These are phyloP conservation scores for Logfia minima DNA, from an alignment of 129 eudicot species.

Conservation along the genomic window DNA sequence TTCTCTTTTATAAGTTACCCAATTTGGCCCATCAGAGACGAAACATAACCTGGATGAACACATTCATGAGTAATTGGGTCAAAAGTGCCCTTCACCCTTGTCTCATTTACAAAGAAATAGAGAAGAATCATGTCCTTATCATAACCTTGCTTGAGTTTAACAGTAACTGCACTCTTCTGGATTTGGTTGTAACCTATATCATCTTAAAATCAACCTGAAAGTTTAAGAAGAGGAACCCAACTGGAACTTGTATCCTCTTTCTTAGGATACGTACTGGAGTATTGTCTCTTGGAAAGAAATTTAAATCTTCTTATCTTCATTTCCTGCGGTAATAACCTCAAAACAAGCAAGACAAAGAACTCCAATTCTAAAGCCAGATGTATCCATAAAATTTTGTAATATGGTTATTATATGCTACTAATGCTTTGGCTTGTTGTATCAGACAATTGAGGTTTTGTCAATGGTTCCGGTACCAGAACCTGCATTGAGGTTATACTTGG, in stretches of 20 bases:
- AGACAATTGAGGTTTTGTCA: conserved; percentile 80
- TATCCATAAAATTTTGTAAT: not conserved
- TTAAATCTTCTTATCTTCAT: not conserved
- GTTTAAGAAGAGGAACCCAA: not conserved
- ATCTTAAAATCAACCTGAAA: not conserved
- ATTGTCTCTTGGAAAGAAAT: not conserved
- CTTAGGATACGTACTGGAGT: not conserved
- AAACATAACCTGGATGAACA: not conserved
- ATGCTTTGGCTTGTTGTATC: conserved; percentile 24
- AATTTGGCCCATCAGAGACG: not conserved
- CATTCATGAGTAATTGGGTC: not conserved
- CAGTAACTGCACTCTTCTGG: not conserved
- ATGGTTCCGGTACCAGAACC: conserved; percentile 85
- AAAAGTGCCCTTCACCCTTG: not conserved
- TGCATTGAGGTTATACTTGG: conserved; percentile 80
- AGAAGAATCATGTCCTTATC: not conserved
- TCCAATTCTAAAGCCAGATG: not conserved
- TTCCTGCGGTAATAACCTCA: not conserved
- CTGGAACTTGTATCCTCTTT: not conserved
- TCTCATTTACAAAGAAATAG: not conserved
- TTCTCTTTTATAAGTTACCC: not conserved
- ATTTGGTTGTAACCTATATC: not conserved
- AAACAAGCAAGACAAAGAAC: conserved; percentile 10
- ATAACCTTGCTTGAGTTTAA: too few species aligned
- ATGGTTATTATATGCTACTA: conserved; percentile 19